These are phyloP conservation scores for Anisodus tanguticus DNA, from an alignment of 257 asterid species.

Conservation along the genomic window DNA sequence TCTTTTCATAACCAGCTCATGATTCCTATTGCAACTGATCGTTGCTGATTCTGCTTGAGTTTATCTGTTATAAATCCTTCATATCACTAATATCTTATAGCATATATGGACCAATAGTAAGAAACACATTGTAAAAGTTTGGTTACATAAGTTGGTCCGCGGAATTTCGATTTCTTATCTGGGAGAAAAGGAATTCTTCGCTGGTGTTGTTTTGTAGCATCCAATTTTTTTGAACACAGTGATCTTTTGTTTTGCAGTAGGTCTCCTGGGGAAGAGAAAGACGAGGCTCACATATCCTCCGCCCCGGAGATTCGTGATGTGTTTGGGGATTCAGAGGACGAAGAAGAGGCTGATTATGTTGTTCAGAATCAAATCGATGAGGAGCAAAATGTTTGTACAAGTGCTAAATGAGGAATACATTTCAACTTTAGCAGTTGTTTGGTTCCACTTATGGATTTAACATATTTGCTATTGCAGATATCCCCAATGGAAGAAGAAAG, in stretches of 20 bases:
- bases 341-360: slow-evolving; percentile 63
- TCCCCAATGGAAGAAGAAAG: slow-evolving; percentile 76
- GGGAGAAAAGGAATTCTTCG: background rate
- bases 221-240: background rate
- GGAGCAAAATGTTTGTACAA: slow-evolving; percentile 55
- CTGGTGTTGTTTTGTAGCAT: slow-evolving; percentile 7
- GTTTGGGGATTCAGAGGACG: slow-evolving; percentile 89
- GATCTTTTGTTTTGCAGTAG: slow-evolving; percentile 45
- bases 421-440: slow-evolving; percentile 27
- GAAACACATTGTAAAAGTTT: background rate
- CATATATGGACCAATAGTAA: background rate
- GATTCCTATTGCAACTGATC: slow-evolving; percentile 9
- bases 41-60: slow-evolving; percentile 11
- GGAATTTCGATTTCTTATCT: background rate
- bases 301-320: slow-evolving; percentile 93
- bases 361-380: slow-evolving; percentile 60
- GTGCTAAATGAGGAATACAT: slow-evolving; percentile 25
- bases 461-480: slow-evolving; percentile 48
- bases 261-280: slow-evolving; percentile 66
- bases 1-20: background rate
- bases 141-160: background rate
- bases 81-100: background rate
- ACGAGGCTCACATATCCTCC: slow-evolving; percentile 61
- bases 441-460: slow-evolving; percentile 29
- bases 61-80: background rate